Conservation (phyloP, 2,329 filamentous ascomycete species). For the Pseudogymnoascus sp. region DNA sequence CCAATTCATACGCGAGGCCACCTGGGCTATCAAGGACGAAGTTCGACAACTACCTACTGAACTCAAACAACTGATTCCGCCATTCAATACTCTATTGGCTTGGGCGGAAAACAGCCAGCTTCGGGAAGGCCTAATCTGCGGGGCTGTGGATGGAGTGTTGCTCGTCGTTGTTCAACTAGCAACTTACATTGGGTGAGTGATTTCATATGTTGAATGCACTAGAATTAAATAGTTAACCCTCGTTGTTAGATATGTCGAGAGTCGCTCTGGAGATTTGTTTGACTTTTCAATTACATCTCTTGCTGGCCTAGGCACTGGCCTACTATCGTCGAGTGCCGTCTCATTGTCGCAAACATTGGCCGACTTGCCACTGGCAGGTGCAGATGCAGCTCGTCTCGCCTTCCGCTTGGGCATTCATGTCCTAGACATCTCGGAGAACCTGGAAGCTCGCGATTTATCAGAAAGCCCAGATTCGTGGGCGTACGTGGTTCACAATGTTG, state of each 20-base stretch:
- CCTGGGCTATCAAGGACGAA: neutral
- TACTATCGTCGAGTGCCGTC: neutral
- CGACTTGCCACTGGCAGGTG: neutral
- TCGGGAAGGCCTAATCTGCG: neutral
- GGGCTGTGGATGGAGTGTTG: neutral
- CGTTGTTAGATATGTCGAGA: neutral
- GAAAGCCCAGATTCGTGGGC: neutral
- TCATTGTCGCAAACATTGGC: constrained; percentile 1
- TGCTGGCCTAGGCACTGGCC: constrained; percentile 3
- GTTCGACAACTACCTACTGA: neutral
- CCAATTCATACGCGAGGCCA: neutral
- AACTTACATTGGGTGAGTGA: neutral
- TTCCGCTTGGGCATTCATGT: neutral
- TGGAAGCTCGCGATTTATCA: neutral
- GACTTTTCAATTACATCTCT: neutral
- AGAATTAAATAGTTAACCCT: neutral
- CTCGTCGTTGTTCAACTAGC: neutral
- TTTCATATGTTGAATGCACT: neutral
- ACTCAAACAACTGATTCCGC: neutral
- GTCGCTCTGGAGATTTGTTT: constrained; percentile 9
- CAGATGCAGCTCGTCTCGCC: neutral
- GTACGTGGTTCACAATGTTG: neutral
- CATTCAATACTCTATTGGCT: neutral
- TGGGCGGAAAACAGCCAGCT: neutral
- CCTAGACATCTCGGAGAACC: neutral